Evolutionary conservation across 2,329 filamentous ascomycete genomes (phyloP), one percentile per base, ranked within the genome.

Genomic region (Trichophyton schoenleinii): DNA sequence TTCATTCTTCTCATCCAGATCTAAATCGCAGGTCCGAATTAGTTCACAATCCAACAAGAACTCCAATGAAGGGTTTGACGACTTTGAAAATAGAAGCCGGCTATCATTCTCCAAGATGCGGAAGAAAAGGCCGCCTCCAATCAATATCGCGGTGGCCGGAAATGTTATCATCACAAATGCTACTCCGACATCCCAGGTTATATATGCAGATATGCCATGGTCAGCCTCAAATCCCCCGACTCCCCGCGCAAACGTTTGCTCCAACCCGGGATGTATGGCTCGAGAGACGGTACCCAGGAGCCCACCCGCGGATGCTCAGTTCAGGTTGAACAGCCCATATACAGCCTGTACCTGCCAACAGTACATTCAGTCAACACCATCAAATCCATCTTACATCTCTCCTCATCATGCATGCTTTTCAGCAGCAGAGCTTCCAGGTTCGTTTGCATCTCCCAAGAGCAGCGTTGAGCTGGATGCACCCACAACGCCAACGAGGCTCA

Each of bases 51-150:
- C 41, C 38, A 57, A 38, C 34, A 52, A 61, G 18, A 38, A 48
- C 4, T 38, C 31, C 9, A 41, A n/a, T 18, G 61, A 60, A 31
- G n/a, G 34, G 5, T 53, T n/a, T 18, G 53, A 53, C 11, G 20
- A 34, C 7, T 58, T 58, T 34, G 58, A 59, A 3, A 36, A 34
- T 7, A 65, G 60, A 38, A 38, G 34, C 34, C 34, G 34, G 38
- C 52, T 61, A 18, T 60, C 63, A 3, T 64, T 64, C 44, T 61
- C 64, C 34, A 66, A 61, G 49, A 63, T 64, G 63, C 55, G 63
- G n/a, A 66, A 63, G 60, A 66, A 61, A 46, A 22, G 60, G 38
- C 64, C 64, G 9, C 59, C 64, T 20, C 62, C 64, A 6, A 66
- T 66, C 46, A 63, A 53, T 44, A 63, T 66, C 31, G 64, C 64